Percentiles rank a stretch among this genome's conserved stretches.
phyloP scores from a whole-genome alignment of 352 stramenopile species.

The Thalassiosira exigua region DNA sequence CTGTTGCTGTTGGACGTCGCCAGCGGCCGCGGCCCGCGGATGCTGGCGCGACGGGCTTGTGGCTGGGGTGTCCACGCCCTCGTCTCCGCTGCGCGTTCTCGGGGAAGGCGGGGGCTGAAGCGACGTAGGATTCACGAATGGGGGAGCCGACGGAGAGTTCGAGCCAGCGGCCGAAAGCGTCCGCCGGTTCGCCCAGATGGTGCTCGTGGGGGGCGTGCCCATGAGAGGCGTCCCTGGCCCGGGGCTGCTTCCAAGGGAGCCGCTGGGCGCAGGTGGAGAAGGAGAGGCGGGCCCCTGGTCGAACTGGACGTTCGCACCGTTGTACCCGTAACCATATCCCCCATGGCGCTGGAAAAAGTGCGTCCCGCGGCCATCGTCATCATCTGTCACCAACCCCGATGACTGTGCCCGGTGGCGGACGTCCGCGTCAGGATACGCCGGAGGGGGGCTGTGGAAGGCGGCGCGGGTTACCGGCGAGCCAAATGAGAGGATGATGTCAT shows the following conservation, averaged over 20 bases:
- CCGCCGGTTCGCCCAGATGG: too few relatives aligned
- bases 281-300: neutral
- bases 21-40: neutral
- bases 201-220: slow-evolving; percentile 32
- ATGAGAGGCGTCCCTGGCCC: slow-evolving; percentile 41
- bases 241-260: neutral
- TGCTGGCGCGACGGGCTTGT: too few relatives aligned
- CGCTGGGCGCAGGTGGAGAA: neutral
- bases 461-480: slow-evolving; percentile 44
- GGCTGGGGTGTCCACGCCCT: too few relatives aligned
- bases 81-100: neutral
- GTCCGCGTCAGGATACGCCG: neutral
- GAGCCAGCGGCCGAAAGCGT: too few relatives aligned
- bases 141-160: neutral
- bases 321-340: slow-evolving; percentile 60
- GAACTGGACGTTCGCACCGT: slow-evolving; percentile 34
- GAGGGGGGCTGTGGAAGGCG: slow-evolving; percentile 53
- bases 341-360: slow-evolving; percentile 45
- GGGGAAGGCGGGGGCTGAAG: slow-evolving; percentile 7
- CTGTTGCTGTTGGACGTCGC: slow-evolving; percentile 5
- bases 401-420: slow-evolving; percentile 4
- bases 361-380: neutral
- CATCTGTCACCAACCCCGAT: neutral
- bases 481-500: slow-evolving; percentile 19
- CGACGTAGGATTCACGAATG: slow-evolving; percentile 1